Base-by-base conservation (phyloP, 1,139 yeast genomes). In the Saccharomyces pastorianus region DNA sequence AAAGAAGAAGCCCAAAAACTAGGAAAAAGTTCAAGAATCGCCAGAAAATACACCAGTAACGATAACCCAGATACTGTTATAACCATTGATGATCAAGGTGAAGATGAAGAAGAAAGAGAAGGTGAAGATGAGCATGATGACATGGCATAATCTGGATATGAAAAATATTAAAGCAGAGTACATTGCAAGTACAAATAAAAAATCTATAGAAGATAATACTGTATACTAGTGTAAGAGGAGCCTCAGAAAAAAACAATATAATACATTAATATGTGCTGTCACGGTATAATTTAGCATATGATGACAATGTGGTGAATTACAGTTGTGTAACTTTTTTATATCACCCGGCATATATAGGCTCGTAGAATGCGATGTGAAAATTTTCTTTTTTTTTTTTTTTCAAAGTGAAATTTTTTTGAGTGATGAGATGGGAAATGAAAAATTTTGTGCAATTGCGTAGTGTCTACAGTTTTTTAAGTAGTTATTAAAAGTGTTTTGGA, bases 11-110 rank as follows among this genome's bases (percentile, higher is more conserved):
- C 91, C 34, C 68, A 70, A 53, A 66, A 66, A 38, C 64, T 71
- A 4, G 88, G 88, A 29, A 79, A 77, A 61, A 82, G 85, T 46
- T 84, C 90, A 6, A 81, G 93, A 77, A 78, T 85, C 59, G 85
- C 90, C 27, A 81, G 88, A 73, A 85, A 85, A 68, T 85, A 84
- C 68, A 65, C 61, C 56, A 74, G 69, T 59, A 77, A 76, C 59
- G 73, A 72, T 32, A 71, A 73, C 60, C 72, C 75, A 51, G 88
- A 84, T 64, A 73, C 78, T 53, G 77, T 86, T 51, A 73, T 84
- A 68, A 77, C 82, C 29, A 82, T 83, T 42, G 89, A 84, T 9
- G 79, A 81, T 57, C 82, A 79, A 51, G 83, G 79, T 53, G 85
- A 81, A 47, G 81, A 80, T 17, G 85, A 78, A 26, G 83, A 80